Base-by-base conservation (phyloP, 306 rosid genomes). In the Hippophae gyantsensis region DNA sequence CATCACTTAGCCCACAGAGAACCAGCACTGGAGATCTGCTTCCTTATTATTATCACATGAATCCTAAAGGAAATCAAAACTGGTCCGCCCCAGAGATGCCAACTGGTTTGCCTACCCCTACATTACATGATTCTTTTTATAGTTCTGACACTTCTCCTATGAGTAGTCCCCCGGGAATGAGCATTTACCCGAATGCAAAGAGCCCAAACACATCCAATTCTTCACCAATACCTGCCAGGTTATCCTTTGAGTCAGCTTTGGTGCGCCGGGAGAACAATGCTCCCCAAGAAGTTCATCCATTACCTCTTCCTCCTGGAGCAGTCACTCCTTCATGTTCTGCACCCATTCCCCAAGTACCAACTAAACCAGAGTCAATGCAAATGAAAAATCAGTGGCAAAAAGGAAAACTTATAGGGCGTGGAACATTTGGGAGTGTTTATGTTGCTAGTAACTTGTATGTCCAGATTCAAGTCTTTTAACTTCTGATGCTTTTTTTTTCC, bases 371-470 rank as follows among this genome's bases (percentile, higher is more conserved):
- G 59, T 49, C 80, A 10, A 40, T 72, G 67, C 73, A 86, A 6
- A 76, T 83, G 81, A 82, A 84, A 70, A 68, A 77, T 68, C 88
- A 93, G 59, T 93, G 99, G 99, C 82, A 84, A 67, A 93, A 89
- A 67, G 99, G 99, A 8, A 93, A 93, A 75, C 94, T 89, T 56
- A 89, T 93, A 46, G 99, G 99, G n/a, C 85, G 99, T 5, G 99
- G 99, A 74, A 93, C 99, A 13, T 93, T 93, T 57, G 99, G 99
- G 61, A 80, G 94, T 67, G 97, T 93, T 61, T 93, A 80, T 71
- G 97, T 77, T 73, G 99, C 97, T 48, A 84, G 92, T 71, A 89
- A 89, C 57, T 75, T 95, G 98, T 90, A 74, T 13, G 40, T 63
- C n/a, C 11, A 48, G 42, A 18, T 64, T 72, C 68, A 32, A 32